phyloP scores from a whole-genome alignment of 176 grass and related monocot genomes.

The Hsuehochloa calcarea region DNA sequence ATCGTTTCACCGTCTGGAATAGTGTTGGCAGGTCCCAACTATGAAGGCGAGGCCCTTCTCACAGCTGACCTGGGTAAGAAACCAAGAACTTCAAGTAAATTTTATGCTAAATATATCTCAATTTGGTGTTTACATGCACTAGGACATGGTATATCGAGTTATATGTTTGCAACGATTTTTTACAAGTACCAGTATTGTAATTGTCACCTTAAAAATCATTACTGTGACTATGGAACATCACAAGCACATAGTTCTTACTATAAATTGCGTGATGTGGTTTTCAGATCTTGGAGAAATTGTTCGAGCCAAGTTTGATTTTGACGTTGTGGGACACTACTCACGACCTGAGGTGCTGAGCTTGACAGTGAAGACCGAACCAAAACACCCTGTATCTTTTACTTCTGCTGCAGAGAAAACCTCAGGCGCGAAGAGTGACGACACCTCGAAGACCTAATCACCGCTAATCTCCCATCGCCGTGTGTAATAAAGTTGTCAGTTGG shows the following conservation, averaged over 20 bases:
- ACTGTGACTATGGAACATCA: not conserved
- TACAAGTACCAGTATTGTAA: not conserved
- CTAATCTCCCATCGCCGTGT: not conserved
- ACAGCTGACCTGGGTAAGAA: conserved; percentile 82
- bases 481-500: not conserved
- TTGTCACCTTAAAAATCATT: not conserved
- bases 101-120: not conserved
- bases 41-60: conserved; percentile 84
- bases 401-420: conserved; percentile 35
- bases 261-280: not conserved
- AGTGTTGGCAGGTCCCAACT: conserved; percentile 86
- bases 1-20: conserved; percentile 81
- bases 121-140: not conserved
- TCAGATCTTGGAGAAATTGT: conserved; percentile 87
- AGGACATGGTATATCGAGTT: not conserved
- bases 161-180: not conserved
- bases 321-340: conserved; percentile 87
- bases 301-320: conserved; percentile 94
- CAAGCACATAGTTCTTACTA: not conserved
- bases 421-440: not conserved
- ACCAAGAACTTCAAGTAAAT: not conserved
- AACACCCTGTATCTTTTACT: conserved; percentile 59
- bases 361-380: conserved; percentile 61
- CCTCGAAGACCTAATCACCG: not conserved
- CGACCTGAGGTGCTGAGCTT: conserved; percentile 87